Base-by-base conservation (phyloP, 805 yeast species). In the Candida yuanshanica region DNA sequence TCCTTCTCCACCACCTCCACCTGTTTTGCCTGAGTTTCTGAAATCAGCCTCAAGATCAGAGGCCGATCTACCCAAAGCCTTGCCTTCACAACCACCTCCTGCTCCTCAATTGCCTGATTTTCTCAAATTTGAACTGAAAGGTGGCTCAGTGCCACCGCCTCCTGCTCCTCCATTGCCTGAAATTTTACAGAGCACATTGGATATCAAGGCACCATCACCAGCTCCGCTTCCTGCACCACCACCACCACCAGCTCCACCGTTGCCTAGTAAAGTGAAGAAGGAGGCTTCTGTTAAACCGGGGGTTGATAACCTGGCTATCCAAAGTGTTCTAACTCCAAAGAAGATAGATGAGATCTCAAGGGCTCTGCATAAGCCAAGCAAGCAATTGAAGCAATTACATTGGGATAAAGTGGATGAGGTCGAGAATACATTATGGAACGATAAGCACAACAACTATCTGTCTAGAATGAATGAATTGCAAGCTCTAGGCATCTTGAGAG, bases 391-490 rank as follows among this genome's bases (percentile, higher is more conserved):
- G 55, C 95, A 84, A 53, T 74, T 84, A 47, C 95, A 84, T 52
- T 84, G 93, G 95, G 93, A 84, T 47, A 83, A 78, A 53, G 64
- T 84, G 35, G 84, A 80, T 12, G 60, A 68, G 37, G 65, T 80
- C 13, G 65, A 69, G 14, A 68, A 74, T 33, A 81, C 93, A 0
- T 71, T 84, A 49, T 84, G 95, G 95, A 69, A 69, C 23, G 59
- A 62, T 17, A 51, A 62, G 13, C 52, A 64, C 1, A 68, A 73
- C 36, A 72, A 75, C 17, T 27, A 27, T 14, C 18, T 27, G 11
- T 65, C 66, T 0, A 61, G 76, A 36, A 76, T 72, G 3, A 65
- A 62, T 33, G 77, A 74, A 20, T 66, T 84, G 45, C 61, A 74
- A 60, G 63, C 70, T 17, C 66, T 65, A 40, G 93, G 93, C 39